Evolutionary conservation across 495 filamentous ascomycete species (phyloP), one percentile per base, ranked within the genome.

Genomic region (Lindgomyces ingoldianus): DNA sequence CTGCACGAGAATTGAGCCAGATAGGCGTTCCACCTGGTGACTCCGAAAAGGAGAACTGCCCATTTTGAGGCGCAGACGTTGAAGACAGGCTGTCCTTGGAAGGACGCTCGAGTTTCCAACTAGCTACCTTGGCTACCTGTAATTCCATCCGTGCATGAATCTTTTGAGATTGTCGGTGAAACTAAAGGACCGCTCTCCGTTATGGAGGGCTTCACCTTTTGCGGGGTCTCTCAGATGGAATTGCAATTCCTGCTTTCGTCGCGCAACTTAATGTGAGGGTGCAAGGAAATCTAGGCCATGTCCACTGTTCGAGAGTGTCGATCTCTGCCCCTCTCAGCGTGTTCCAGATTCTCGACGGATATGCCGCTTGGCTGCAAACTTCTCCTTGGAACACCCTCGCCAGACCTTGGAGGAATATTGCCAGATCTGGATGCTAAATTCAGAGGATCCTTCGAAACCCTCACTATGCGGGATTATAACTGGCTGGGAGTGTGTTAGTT

Each of bases 151-250:
- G 6, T 39, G 6, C 14, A 39, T 6, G 33, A 39, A 14, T 39
- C 21, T 22, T 33, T 6, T 39, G 33, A 3, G 16, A 53, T 12
- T 11, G 51, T 62, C 60, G 60, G 60, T 25, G 49, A 62, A 62
- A 62, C 60, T 63, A 18, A 51, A 27, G 39, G 36, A 24, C 60
- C 60, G 51, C 11, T 4, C 25, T n/a, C 51, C 50, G 51, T 26
- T 24, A 56, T 56, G 51, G 33, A 41, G 51, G n/a, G 52, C 16
- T 21, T 30, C 30, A 24, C 52, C 8, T 55, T 42, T 29, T 33
- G 52, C 26, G 52, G 52, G 27, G 52, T n/a, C 1, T 41, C 18
- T 22, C 18, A 55, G 18, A 8, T 21, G 14, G 36, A n/a, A 6
- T 39, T 14, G 33, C 33, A 6, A 39, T 39, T 39, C 44, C 44